Conservation (phyloP, 2,329 filamentous ascomycete species). For the Colletotrichum acutatum region DNA sequence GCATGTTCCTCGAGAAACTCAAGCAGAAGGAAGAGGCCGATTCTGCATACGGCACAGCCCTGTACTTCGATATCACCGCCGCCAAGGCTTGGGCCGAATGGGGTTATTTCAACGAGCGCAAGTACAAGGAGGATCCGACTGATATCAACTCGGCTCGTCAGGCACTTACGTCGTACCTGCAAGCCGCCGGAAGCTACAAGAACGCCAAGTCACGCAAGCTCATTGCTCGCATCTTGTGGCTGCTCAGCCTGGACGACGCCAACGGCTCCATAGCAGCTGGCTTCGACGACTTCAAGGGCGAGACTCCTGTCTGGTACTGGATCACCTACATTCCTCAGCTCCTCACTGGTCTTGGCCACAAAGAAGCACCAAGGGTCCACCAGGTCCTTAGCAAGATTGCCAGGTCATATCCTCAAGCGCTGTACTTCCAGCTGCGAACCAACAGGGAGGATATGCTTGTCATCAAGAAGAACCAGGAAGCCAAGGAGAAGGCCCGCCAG, state of each 20-base stretch:
- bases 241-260: slow-evolving; percentile 91
- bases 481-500: slow-evolving; percentile 72
- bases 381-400: slow-evolving; percentile 92
- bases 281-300: slow-evolving; percentile 97
- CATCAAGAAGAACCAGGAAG: slow-evolving; percentile 89
- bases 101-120: slow-evolving; percentile 97
- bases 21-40: slow-evolving; percentile 92
- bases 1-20: slow-evolving; percentile 98
- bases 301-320: slow-evolving; percentile 99
- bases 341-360: slow-evolving; percentile 88
- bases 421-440: slow-evolving; percentile 95
- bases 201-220: slow-evolving; percentile 96
- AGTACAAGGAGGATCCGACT: slow-evolving; percentile 90
- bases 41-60: slow-evolving; percentile 90
- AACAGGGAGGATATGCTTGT: slow-evolving; percentile 92
- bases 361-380: slow-evolving; percentile 89
- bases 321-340: slow-evolving; percentile 99
- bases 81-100: slow-evolving; percentile 99
- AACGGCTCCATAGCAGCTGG: slow-evolving; percentile 85
- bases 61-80: slow-evolving; percentile 95
- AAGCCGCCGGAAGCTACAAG: slow-evolving; percentile 96
- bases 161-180: slow-evolving; percentile 94
- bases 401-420: slow-evolving; percentile 92
- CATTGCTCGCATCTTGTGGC: slow-evolving; percentile 92
- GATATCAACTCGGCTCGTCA: slow-evolving; percentile 88